Evolutionary conservation across 2,329 filamentous ascomycete genomes (phyloP), one percentile per base, ranked within the genome.

Genomic region (Sporothrix phasma): DNA sequence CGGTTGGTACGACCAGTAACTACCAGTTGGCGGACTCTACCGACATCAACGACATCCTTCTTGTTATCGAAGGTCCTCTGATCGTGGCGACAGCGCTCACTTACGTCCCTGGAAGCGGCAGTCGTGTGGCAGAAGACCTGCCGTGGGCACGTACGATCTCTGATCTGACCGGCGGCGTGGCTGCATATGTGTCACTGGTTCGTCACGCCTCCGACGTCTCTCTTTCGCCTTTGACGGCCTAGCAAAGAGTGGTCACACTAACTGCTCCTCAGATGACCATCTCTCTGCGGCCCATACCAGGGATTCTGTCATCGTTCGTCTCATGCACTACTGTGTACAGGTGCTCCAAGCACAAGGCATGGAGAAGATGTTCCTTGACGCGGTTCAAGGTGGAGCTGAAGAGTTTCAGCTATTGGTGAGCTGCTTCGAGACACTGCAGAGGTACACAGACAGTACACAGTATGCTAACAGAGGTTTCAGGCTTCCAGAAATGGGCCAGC

Each of bases 1-100:
- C 68, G 82, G 82, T 49, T 84, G 82, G 81, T 84, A 80, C 68
- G 82, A 86, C 68, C 81, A 84, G 68, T 86, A 85, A n/a, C 67
- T 77, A 77, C 63, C 78, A 76, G 67, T 74, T 84, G 10, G 77
- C 77, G 51, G 76, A 79, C 67, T 77, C 78, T 7, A 75, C 75
- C 59, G 74, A 79, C 66, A 74, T 83, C 45, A 74, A 76, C 54
- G 81, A 85, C 67, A 78, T 86, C 61, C 70, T 86, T n/a, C 67
- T 85, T 24, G 83, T 79, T 2, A 69, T 83, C 17, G 78, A 82
- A 49, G 76, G 77, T 31, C 73, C 75, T 22, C 74, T 70, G 1
- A 77, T 86, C 53, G 76, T 85, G 19, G 82, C 82, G 0, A 74
- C 78, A 1, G 83, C 82, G 31, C 74, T 86, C 59, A 81, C 80